Percentiles rank a stretch among this genome's conserved stretches.
Conservation (phyloP, 768 basidiomycete genomes). For the Suillus fuscotomentosus region DNA sequence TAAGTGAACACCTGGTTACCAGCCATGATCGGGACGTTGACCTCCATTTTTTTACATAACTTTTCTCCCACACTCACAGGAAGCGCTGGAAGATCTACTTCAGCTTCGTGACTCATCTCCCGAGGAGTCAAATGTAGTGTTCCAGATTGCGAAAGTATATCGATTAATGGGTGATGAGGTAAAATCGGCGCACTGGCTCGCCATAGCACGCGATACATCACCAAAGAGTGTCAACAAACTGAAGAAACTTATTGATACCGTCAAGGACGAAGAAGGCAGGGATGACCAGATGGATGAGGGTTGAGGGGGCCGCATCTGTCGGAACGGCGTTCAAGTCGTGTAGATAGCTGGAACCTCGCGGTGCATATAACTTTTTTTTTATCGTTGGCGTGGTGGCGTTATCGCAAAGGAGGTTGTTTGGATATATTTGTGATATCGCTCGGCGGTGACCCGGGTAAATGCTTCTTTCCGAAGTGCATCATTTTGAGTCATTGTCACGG, state of each 20-base stretch:
- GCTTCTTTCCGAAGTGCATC: conserved; percentile 29
- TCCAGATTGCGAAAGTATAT: conserved; percentile 93
- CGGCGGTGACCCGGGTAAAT: conserved; percentile 14
- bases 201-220: conserved; percentile 89
- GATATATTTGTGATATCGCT: conserved; percentile 18
- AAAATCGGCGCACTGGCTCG: conserved; percentile 82
- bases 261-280: conserved; percentile 54
- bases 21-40: conserved; percentile 27
- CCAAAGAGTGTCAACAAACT: conserved; percentile 87
- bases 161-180: conserved; percentile 74
- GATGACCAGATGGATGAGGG: conserved; percentile 79
- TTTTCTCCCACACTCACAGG: conserved; percentile 45
- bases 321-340: conserved; percentile 2
- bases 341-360: conserved; percentile 3
- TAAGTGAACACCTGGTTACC: conserved; percentile 39
- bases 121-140: conserved; percentile 95
- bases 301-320: conserved; percentile 31
- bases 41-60: conserved; percentile 15
- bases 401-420: conserved; percentile 19
- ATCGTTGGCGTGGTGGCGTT: conserved; percentile 16
- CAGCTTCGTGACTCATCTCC: conserved; percentile 79
- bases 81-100: conserved; percentile 80
- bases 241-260: conserved; percentile 72
- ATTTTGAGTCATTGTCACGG: conserved; percentile 33
- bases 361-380: conserved; percentile 10